These are phyloP conservation scores for Adansonia gregorii DNA, from an alignment of 441 rosid genomes.

Conservation along the genomic window DNA sequence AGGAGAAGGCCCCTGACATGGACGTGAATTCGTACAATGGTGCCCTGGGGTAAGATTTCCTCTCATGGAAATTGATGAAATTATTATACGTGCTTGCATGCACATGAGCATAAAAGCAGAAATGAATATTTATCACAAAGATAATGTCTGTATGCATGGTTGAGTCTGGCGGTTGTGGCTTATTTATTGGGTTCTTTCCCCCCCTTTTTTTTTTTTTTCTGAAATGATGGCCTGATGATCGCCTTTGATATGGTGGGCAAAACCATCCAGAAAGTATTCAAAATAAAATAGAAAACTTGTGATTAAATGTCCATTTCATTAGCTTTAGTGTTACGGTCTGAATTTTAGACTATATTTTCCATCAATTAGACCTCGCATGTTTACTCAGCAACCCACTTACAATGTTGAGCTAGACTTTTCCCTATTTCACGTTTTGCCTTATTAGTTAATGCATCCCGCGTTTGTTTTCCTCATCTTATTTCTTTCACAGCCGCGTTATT, in stretches of 20 bases:
- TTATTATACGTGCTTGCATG: neutral
- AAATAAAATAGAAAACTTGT: neutral
- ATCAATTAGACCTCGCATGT: neutral
- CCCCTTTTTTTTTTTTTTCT: neutral
- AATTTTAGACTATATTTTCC: neutral
- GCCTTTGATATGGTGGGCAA: neutral
- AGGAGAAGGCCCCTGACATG: constrained; percentile 91
- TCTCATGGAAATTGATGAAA: constrained; percentile 11
- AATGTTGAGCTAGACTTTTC: neutral
- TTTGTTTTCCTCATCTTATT: neutral
- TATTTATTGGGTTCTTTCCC: neutral
- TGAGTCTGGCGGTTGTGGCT: neutral
- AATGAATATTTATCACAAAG: neutral
- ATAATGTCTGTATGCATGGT: neutral
- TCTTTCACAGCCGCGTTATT: neutral
- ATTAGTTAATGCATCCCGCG: neutral
- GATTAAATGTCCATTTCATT: neutral
- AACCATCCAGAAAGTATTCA: neutral
- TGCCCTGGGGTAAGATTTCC: constrained; percentile 65
- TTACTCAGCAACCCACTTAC: neutral
- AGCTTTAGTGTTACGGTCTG: neutral
- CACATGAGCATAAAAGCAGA: neutral
- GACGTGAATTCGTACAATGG: constrained; percentile 91
- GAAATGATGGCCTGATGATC: neutral
- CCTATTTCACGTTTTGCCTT: neutral